Base-by-base conservation (phyloP, 169 alveolate species). In the Blepharisma undulans region DNA sequence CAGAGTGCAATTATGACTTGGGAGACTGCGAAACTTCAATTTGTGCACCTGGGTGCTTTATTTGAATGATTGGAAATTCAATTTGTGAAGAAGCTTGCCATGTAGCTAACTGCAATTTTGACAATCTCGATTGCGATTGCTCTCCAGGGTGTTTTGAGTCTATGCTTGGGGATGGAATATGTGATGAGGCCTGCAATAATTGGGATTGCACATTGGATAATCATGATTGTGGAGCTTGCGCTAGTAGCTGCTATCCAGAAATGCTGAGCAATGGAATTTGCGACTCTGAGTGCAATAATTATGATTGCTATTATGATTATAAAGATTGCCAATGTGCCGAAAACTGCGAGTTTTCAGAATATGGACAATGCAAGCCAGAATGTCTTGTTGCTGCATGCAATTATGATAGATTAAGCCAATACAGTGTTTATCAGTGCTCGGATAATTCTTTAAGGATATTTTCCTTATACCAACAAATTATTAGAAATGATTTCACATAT, bases 271-370 rank as follows among this genome's bases (percentile, higher is more conserved):
- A 84, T 29, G 89, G 89, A 33, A 0, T 59, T 25, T 84, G 89
- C n/a, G 89, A 84, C 18, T 4, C 30, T 22, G 89, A 84, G 8
- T 84, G 89, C 77, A 84, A 84, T 4, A 84, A 32, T 48, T 21
- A 59, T 34, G 71, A 84, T 16, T 84, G 89, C 77, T 21, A n/a
- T 30, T 48, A 34, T 84, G 89, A 84, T 36, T 22, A 22, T 6
- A 76, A 76, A 22, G 89, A 84, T 25, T 84, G 89, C 19, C 48
- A 88, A n/a, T 88, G 92, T 76, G 22, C 76, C 19, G 60, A 21
- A 3, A 8, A 12, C 22, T 76, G 87, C 22, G n/a, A 72, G 7
- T 21, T 10, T 60, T 27, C 14, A 48, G 66, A 48, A 48, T 48
- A 48, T 48, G 66, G 66, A 48, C 66, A 48, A 48, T 48, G 66